These are phyloP conservation scores for Nitzschia inconspicua DNA, from an alignment of 108 stramenopile species.

Conservation along the genomic window DNA sequence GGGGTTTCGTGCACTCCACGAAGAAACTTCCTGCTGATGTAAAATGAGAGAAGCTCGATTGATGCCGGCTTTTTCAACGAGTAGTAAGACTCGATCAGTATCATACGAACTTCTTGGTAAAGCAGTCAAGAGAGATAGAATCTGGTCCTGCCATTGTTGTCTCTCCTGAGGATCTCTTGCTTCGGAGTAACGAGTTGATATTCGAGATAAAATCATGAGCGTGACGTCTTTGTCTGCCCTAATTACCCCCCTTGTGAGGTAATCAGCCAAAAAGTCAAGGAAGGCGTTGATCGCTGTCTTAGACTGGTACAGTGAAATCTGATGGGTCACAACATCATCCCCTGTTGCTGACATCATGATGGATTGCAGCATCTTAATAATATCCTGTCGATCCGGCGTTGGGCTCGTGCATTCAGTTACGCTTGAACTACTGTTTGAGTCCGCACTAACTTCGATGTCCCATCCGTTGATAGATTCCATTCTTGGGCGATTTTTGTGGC, in stretches of 20 bases:
- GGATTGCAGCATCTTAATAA: constrained; percentile 51
- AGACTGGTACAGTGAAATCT: constrained; percentile 17
- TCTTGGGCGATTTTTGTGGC: background rate
- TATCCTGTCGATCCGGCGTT: constrained; percentile 48
- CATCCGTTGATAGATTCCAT: constrained; percentile 41
- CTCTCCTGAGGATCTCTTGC: constrained; percentile 30
- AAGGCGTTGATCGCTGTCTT: constrained; percentile 44
- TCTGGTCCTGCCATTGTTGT: constrained; percentile 31
- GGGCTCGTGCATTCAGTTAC: background rate
- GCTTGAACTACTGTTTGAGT: background rate
- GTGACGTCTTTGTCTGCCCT: constrained; percentile 52
- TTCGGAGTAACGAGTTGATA: constrained; percentile 36
- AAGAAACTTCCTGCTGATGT: constrained; percentile 58
- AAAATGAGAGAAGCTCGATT: constrained; percentile 68
- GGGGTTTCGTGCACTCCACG: constrained; percentile 20
- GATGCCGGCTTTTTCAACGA: constrained; percentile 56
- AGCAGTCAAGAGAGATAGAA: constrained; percentile 59
- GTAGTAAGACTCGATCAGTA: constrained; percentile 46
- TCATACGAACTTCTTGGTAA: constrained; percentile 66
- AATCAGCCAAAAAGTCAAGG: constrained; percentile 82
- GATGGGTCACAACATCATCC: constrained; percentile 10
- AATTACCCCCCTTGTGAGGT: constrained; percentile 63
- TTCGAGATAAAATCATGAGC: constrained; percentile 49
- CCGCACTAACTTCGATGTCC: constrained; percentile 44
- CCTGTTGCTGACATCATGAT: constrained; percentile 51